Base-by-base conservation (phyloP, 148 eudicot genomes). In the Oxyria digyna region DNA sequence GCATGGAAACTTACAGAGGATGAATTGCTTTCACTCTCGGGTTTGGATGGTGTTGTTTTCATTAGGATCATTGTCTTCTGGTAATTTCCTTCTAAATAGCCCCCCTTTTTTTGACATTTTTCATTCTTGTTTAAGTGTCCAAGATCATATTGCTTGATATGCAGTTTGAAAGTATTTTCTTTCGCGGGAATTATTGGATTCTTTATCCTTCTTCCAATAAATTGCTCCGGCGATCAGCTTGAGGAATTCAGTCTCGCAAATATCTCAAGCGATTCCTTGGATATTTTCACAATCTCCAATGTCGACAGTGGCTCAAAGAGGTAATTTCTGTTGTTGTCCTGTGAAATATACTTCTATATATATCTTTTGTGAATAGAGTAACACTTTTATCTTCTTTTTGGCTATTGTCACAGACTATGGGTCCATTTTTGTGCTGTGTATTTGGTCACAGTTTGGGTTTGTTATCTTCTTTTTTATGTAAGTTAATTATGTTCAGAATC, bases 11-110 rank as follows among this genome's bases (percentile, higher is more conserved):
- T 78, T 68, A 78, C 87, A 12, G 89, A 89, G 74, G 85, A 85
- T 8, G 89, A 89, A 6, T 65, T 89, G 64, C 83, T 89, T 46
- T 67, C 91, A 18, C 75, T 78, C 57, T 83, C 89, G 20, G 96
- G 96, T 65, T 78, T 89, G 83, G 96, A 89, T 80, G 96, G 85
- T 59, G 89, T 89, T 4, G 89, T 85, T 46, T 89, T 89, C 42
- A 80, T 81, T 77, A 83, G 91, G 76, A 79, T 85, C 48, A 85
- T 89, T 75, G 77, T 69, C 65, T 84, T 89, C 81, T 75, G 96
- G 96, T 89, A 79, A 37, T 12, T 35, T 65, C 45, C 42, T 9
- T 38, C 68, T 1, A 10, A 32, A 8, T n/a, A 12, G 14, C 38
- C 6, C 26, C 4, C 6, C 38, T 35, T 35, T 35, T 5, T 33